These are phyloP conservation scores for Cryptosporidium tyzzeri DNA, from an alignment of 169 alveolate species.

Conservation along the genomic window DNA sequence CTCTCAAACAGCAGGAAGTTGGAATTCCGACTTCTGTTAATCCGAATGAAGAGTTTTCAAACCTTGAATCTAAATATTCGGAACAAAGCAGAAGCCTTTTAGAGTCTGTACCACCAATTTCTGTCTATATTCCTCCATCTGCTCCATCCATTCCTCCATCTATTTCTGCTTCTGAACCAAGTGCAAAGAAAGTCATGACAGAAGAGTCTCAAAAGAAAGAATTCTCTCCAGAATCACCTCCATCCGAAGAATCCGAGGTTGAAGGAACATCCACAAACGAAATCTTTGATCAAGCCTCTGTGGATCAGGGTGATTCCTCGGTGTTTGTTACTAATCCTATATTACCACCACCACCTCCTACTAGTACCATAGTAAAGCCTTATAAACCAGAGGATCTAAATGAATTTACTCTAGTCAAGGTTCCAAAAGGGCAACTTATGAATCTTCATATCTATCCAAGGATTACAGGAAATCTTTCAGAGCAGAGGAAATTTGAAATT, in stretches of 20 bases:
- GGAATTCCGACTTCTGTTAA: neutral
- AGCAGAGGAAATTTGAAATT: slow-evolving; percentile 27
- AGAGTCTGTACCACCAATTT: neutral
- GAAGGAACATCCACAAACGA: neutral
- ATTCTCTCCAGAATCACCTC: neutral
- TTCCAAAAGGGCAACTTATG: slow-evolving; percentile 19
- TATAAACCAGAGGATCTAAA: slow-evolving; percentile 31
- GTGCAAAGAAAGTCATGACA: neutral
- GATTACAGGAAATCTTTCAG: slow-evolving; percentile 4
- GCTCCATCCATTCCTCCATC: slow-evolving; percentile 14
- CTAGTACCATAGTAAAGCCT: neutral
- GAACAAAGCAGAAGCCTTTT: neutral
- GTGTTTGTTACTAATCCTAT: neutral
- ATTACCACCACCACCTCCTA: neutral
- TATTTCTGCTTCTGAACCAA: neutral
- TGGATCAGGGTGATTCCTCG: slow-evolving; percentile 1
- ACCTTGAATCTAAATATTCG: neutral
- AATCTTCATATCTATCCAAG: slow-evolving; percentile 25
- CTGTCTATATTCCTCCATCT: neutral
- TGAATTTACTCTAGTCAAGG: slow-evolving; percentile 39
- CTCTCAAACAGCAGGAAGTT: neutral
- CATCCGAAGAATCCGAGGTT: neutral
- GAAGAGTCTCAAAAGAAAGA: neutral
- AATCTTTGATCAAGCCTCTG: slow-evolving; percentile 23
- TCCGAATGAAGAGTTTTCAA: neutral